phyloP scores from a whole-genome alignment of 495 filamentous ascomycete species.

The Penicillium tannophilum region DNA sequence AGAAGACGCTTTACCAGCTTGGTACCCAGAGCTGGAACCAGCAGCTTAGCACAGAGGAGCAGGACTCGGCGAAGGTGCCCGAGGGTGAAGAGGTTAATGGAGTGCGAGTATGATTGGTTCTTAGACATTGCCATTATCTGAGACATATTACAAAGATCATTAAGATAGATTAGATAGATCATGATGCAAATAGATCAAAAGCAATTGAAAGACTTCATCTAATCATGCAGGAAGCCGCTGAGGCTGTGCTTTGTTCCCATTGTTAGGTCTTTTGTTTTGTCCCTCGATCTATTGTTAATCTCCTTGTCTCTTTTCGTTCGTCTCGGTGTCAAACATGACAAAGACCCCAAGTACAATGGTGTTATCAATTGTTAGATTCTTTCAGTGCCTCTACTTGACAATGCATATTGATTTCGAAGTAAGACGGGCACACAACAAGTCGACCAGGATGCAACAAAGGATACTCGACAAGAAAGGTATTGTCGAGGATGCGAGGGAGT shows the following conservation, averaged over 20 bases:
- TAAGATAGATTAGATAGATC: conserved; percentile 19
- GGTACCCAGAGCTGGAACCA: conserved; percentile 48
- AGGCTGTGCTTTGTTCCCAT: conserved; percentile 1
- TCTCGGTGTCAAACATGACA: not conserved
- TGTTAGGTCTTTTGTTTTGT: not conserved
- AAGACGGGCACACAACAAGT: not conserved
- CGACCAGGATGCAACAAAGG: conserved; percentile 1
- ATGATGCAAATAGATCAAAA: conserved; percentile 19
- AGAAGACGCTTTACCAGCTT: conserved; percentile 41
- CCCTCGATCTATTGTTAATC: not conserved
- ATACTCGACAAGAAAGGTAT: not conserved
- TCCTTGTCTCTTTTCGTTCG: too few relatives aligned
- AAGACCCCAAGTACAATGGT: not conserved
- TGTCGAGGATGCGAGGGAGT: not conserved
- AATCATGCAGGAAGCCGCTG: not conserved
- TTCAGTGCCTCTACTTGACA: not conserved
- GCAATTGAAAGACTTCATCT: not conserved
- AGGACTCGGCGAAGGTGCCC: conserved; percentile 39
- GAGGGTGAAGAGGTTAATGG: conserved; percentile 41
- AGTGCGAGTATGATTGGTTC: conserved; percentile 23
- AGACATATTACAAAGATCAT: conserved; percentile 4
- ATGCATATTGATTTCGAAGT: not conserved
- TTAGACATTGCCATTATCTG: conserved; percentile 19
- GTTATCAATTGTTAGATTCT: not conserved
- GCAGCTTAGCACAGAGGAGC: conserved; percentile 45